These are phyloP conservation scores for Amanita brunnescens DNA, from an alignment of 768 basidiomycete genomes.

Conservation along the genomic window DNA sequence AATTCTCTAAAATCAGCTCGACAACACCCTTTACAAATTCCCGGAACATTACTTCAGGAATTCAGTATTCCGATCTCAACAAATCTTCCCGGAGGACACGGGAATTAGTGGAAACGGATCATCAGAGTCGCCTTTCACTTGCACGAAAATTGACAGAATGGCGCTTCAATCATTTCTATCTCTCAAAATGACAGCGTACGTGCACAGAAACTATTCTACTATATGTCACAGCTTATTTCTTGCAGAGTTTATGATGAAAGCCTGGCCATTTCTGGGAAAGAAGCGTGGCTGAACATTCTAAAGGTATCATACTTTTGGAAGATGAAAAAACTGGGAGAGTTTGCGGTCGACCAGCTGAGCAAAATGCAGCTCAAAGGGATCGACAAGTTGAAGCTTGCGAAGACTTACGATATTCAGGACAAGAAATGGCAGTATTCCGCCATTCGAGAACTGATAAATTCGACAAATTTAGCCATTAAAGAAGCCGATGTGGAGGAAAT, in stretches of 20 bases:
- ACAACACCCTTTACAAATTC: background rate
- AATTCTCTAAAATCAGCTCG: background rate
- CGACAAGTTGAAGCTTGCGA: slow-evolving; percentile 22
- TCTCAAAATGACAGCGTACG: background rate
- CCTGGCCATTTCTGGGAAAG: background rate
- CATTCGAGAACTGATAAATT: slow-evolving; percentile 17
- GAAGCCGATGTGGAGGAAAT: slow-evolving; percentile 19
- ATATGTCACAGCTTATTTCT: background rate
- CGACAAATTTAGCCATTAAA: slow-evolving; percentile 15
- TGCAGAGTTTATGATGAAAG: background rate
- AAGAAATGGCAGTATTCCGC: slow-evolving; percentile 24
- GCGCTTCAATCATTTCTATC: background rate
- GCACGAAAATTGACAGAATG: background rate
- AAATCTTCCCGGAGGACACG: background rate
- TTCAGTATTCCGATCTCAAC: background rate
- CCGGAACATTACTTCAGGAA: background rate
- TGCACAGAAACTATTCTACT: background rate
- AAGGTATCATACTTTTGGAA: slow-evolving; percentile 12
- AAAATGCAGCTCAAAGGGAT: slow-evolving; percentile 11
- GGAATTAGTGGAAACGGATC: background rate
- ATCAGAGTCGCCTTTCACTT: background rate
- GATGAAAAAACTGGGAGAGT: slow-evolving; percentile 14
- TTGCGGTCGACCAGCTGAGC: slow-evolving; percentile 19
- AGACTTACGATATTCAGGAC: slow-evolving; percentile 19
- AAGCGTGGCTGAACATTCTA: slow-evolving; percentile 11